phyloP scores from a whole-genome alignment of 331 rosid species.

The Rosa hybrid region DNA sequence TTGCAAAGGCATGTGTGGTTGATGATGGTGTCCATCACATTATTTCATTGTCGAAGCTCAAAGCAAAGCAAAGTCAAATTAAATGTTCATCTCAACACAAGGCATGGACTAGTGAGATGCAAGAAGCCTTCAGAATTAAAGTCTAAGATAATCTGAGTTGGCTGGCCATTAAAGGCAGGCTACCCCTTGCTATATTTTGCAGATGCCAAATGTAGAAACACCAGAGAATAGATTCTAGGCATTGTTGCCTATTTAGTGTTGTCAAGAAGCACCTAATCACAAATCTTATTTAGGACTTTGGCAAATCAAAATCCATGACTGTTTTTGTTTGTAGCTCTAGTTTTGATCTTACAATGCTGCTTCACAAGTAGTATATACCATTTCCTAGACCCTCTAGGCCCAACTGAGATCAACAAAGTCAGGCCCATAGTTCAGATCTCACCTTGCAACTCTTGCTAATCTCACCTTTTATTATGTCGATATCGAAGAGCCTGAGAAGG shows the following conservation, averaged over 20 bases:
- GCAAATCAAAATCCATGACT: conserved; percentile 36
- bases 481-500: conserved; percentile 75
- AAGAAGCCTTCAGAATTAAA: conserved; percentile 19
- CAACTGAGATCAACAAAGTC: conserved; percentile 57
- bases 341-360: conserved; percentile 35
- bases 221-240: not conserved
- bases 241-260: not conserved
- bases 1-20: conserved; percentile 1
- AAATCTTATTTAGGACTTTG: conserved; percentile 3
- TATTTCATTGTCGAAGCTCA: not conserved
- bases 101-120: not conserved
- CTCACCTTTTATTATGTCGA: conserved; percentile 70
- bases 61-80: conserved; percentile 10
- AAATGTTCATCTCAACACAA: conserved; percentile 2
- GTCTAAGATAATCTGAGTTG: conserved; percentile 2
- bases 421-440: conserved; percentile 54
- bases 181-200: conserved; percentile 1
- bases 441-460: conserved; percentile 60
- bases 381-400: conserved; percentile 79
- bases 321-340: conserved; percentile 31
- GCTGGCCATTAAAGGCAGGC: conserved; percentile 7
- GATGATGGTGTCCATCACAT: not conserved
- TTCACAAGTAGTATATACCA: conserved; percentile 34
- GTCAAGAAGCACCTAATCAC: not conserved
- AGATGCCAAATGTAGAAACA: not conserved